Conservation (phyloP, 2,329 filamentous ascomycete species). For the Botrytis porri region DNA sequence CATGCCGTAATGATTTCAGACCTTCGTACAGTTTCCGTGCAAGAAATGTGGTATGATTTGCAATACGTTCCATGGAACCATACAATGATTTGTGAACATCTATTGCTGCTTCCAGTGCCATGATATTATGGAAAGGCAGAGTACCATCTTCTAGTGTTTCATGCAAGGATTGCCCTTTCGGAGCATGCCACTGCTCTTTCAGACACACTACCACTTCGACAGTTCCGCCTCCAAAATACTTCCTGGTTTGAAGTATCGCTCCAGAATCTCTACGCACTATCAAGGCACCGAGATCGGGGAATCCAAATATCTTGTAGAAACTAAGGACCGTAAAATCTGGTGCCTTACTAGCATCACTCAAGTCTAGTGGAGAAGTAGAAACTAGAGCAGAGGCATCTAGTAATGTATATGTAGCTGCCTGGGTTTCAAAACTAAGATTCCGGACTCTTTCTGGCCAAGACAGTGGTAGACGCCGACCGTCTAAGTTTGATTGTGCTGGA, state of each 20-base stretch:
- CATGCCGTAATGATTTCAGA: conserved; percentile 62
- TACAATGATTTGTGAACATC: conserved; percentile 67
- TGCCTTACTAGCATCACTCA: conserved; percentile 57
- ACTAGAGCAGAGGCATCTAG: conserved; percentile 81
- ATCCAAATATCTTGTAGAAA: conserved; percentile 98
- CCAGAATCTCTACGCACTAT: conserved; percentile 73
- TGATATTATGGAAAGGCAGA: conserved; percentile 83
- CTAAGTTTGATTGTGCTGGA: conserved; percentile 50
- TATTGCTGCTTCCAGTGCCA: conserved; percentile 75
- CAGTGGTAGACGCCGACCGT: conserved; percentile 68
- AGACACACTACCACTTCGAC: conserved; percentile 81
- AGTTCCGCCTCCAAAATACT: conserved; percentile 91
- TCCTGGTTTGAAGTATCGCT: conserved; percentile 60
- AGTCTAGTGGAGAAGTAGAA: conserved; percentile 72
- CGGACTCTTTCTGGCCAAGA: conserved; percentile 60
- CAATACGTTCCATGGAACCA: conserved; percentile 65
- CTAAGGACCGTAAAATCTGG: conserved; percentile 87
- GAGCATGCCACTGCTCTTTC: conserved; percentile 79
- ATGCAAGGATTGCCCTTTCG: conserved; percentile 70
- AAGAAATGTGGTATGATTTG: conserved; percentile 68
- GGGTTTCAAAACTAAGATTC: conserved; percentile 31
- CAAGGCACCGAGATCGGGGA: conserved; percentile 83
- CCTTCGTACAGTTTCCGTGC: conserved; percentile 55
- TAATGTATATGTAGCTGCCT: conserved; percentile 56
- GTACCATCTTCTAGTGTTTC: conserved; percentile 89